Conservation (phyloP, 2,329 filamentous ascomycete genomes). For the Fusarium nanum region DNA sequence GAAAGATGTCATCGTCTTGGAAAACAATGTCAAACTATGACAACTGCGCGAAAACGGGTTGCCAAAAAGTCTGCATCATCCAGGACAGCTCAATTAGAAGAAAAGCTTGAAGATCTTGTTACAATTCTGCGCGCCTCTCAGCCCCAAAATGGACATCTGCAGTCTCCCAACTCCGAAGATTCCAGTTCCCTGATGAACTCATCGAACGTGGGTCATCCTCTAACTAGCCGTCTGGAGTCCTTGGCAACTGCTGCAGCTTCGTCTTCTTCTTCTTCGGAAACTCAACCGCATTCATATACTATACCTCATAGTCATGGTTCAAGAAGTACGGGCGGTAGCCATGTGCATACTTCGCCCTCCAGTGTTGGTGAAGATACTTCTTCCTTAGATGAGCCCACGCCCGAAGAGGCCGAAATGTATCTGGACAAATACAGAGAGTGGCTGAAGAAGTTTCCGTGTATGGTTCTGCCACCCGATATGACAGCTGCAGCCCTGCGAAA, state of each 20-base stretch:
- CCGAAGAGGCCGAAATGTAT: constrained; percentile 54
- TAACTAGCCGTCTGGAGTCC: constrained; percentile 52
- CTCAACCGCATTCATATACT: constrained; percentile 15
- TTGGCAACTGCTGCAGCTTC: constrained; percentile 53
- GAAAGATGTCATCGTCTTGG: constrained; percentile 59
- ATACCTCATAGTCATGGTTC: constrained; percentile 23
- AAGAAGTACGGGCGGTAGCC: constrained; percentile 7
- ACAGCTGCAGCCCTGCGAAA: constrained; percentile 54
- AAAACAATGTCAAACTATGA: constrained; percentile 60
- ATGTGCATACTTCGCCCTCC: constrained; percentile 16
- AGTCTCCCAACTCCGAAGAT: constrained; percentile 18
- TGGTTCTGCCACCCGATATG: constrained; percentile 54
- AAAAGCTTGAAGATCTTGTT: constrained; percentile 62
- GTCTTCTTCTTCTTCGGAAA: constrained; percentile 39
- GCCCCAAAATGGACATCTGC: constrained; percentile 28
- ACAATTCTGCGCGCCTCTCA: constrained; percentile 56
- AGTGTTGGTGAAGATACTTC: constrained; percentile 35
- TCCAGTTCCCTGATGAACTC: constrained; percentile 17
- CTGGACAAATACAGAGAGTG: constrained; percentile 57
- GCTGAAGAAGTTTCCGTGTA: constrained; percentile 59
- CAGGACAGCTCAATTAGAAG: constrained; percentile 60
- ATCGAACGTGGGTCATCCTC: constrained; percentile 26
- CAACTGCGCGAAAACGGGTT: constrained; percentile 54
- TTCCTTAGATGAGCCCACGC: constrained; percentile 47
- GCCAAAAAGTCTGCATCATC: constrained; percentile 50